Evolutionary conservation across 345 rosid species (phyloP).

Genomic region (Erodium maritimum): DNA sequence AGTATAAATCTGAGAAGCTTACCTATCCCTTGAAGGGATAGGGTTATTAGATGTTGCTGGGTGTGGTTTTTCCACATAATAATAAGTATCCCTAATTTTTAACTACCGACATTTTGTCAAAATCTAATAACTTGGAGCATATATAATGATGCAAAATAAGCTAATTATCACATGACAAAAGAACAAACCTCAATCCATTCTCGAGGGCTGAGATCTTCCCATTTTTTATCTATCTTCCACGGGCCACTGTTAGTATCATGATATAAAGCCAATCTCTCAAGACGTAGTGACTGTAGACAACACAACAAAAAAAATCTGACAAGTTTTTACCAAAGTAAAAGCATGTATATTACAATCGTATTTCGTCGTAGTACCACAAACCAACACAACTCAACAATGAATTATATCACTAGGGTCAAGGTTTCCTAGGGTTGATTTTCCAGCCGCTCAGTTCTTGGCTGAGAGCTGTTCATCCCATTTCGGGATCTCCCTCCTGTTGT

Average conservation of each 20-base stretch:
- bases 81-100: too few species aligned
- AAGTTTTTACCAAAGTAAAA: too few species aligned
- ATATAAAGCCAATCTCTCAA: slow-evolving; percentile 89
- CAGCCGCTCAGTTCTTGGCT: too few species aligned
- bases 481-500: too few species aligned
- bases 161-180: slow-evolving; percentile 6
- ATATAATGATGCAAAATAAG: not conserved
- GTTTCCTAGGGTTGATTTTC: not conserved
- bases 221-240: slow-evolving; percentile 70
- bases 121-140: too few species aligned
- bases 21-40: too few species aligned
- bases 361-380: not conserved
- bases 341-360: not conserved
- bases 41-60: too few species aligned
- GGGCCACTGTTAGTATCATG: slow-evolving; percentile 75
- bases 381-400: not conserved
- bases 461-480: too few species aligned
- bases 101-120: too few species aligned
- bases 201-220: slow-evolving; percentile 82
- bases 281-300: slow-evolving; percentile 69
- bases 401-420: not conserved
- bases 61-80: too few species aligned
- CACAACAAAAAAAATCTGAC: slow-evolving; percentile 1
- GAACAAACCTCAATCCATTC: slow-evolving; percentile 92
- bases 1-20: too few species aligned